A percentile compares a stretch with the other conserved stretches of the same genome.
Evolutionary conservation across 164 flowering plant species (phyloP).

Genomic region (Vitis riparia): DNA sequence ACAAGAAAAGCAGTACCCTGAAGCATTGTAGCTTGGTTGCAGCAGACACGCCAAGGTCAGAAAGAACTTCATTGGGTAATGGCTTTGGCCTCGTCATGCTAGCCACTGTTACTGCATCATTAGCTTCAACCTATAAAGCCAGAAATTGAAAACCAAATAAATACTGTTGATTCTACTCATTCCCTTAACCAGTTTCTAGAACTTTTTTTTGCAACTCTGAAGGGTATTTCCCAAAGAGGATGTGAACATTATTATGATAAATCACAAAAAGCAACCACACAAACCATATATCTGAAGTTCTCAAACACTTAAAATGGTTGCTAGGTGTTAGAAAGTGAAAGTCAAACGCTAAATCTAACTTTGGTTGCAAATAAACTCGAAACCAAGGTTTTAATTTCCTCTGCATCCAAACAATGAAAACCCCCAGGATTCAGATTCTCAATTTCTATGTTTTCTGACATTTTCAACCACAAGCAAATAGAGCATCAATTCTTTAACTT

Average conservation of each 20-base stretch:
- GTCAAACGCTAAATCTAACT: no score
- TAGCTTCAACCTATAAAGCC: conserved; percentile 76
- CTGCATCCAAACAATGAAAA: neutral
- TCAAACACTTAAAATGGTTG: no score
- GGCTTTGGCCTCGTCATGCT: conserved; percentile 89
- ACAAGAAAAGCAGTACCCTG: conserved; percentile 45
- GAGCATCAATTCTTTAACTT: neutral
- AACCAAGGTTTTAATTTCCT: neutral
- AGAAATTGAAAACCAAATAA: conserved; percentile 6
- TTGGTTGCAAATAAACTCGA: no score
- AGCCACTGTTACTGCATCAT: conserved; percentile 93
- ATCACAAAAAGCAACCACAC: no score
- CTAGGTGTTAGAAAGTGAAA: no score
- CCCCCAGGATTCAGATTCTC: neutral
- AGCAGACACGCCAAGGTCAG: conserved; percentile 80
- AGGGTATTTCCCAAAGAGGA: no score
- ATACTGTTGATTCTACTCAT: neutral
- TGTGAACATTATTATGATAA: no score
- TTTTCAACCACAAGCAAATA: neutral
- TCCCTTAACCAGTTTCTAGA: neutral
- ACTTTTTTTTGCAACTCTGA: neutral
- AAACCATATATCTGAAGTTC: no score
- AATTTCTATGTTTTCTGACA: neutral
- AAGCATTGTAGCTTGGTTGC: conserved; percentile 91
- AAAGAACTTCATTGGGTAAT: conserved; percentile 70